Evolutionary conservation across 176 grass and related monocot genomes (phyloP).

Genomic region (Cocos nucifera): DNA sequence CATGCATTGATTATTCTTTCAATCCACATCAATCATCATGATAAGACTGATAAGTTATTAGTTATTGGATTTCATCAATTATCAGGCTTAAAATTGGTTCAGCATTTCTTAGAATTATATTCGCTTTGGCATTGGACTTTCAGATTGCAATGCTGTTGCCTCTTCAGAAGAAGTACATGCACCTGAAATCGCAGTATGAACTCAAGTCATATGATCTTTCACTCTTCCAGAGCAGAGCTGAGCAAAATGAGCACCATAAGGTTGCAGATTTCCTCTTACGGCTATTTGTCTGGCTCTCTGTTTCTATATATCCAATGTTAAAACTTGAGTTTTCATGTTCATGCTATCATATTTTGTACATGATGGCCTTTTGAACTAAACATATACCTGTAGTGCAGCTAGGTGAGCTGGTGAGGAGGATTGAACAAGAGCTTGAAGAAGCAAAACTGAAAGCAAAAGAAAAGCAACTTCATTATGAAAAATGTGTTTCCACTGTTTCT

Average conservation of each 20-base stretch:
- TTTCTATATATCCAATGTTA: constrained; percentile 9
- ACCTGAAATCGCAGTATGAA: constrained; percentile 81
- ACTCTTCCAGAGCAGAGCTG: constrained; percentile 80
- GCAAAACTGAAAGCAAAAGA: constrained; percentile 50
- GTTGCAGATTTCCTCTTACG: constrained; percentile 25
- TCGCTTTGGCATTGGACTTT: constrained; percentile 1
- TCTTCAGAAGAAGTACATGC: constrained; percentile 48
- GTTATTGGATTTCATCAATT: not conserved
- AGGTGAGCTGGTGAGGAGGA: constrained; percentile 75
- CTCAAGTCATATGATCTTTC: constrained; percentile 93
- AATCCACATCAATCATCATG: no score
- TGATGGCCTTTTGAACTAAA: not conserved
- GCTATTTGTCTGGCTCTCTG: constrained; percentile 10
- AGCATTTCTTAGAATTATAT: not conserved
- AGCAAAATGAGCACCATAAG: constrained; percentile 99
- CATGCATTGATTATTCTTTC: no score
- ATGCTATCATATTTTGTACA: not conserved
- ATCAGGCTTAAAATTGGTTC: not conserved
- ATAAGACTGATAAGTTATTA: no score
- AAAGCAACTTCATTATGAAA: constrained; percentile 52
- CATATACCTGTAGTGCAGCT: constrained; percentile 26
- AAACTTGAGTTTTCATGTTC: constrained; percentile 13
- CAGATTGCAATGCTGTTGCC: constrained; percentile 63
- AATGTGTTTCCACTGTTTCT: constrained; percentile 54
- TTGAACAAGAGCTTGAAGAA: constrained; percentile 73